Evolutionary conservation across 2,329 filamentous ascomycete genomes (phyloP), one percentile per base, ranked within the genome.

Genomic region (Fusarium sp.): DNA sequence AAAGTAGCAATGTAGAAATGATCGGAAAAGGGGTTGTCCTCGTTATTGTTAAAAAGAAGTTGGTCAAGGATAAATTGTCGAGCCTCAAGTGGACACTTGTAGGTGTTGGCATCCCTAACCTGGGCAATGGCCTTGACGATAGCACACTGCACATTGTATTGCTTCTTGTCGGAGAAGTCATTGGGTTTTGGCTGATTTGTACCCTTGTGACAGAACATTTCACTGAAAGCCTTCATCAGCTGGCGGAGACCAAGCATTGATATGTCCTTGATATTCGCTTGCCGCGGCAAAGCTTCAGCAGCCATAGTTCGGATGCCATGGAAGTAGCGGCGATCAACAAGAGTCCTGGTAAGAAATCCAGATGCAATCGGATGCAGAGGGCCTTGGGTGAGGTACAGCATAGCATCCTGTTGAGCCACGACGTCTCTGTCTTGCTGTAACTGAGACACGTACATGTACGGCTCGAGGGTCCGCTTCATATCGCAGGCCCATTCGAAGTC

Each of bases 401-500:
- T 89, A 6, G 93, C 88, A 73, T 91, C 88, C 74, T 90, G 88
- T 71, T 91, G 89, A n/a, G 97, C 97, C 68, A 97, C 93, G 61
- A 99, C 93, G 78, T 99, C 97, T 73, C 95, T 88, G 80, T 99
- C 96, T 79, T 99, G 96, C 78, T 99, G 96, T 66, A 99, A 85
- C 79, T 99, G 96, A 22, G 96, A 98, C 61, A 97, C 90, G 78
- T 96, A 98, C 97, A 99, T 99, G 84, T 98, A 98, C 6, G 93
- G 89, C 45, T 94, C 94, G 86, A 98, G 94, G 68, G 91, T 91
- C 13, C 87, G 85, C 64, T 91, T 90, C 79, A 97, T 92, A 71
- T 91, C 91, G 80, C 92, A 96, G 60, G 98, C 91, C 96, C 96
- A 99, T 78, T 99, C 96, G 72, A 98, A 98, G 80, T 99, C 97